Evolutionary conservation across 2,329 filamentous ascomycete species (phyloP), one percentile per base, ranked within the genome.

Genomic region (Harringtonia aguacate): DNA sequence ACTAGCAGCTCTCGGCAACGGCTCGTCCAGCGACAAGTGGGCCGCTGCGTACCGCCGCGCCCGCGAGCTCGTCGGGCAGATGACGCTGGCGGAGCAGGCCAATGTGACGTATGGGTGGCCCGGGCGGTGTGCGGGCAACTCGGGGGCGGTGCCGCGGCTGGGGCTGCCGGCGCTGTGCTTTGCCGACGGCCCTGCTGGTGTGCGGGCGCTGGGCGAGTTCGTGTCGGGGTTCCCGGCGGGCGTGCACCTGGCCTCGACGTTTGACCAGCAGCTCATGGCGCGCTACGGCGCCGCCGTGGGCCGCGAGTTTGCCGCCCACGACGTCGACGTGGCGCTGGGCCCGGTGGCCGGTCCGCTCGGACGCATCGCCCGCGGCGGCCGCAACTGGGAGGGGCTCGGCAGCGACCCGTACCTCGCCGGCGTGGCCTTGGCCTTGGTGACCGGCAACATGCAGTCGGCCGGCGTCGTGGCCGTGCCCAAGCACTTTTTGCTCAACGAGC

Each of bases 381-480:
- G 78, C 28, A 63, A 62, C 49, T 84, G 80, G 80, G 75, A 77
- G 57, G 66, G 64, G 0, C 60, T 65, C 59, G 50, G 56, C 39
- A 55, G 49, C 40, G 59, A 61, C 42, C 58, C 59, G 0, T 60
- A 60, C 35, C 53, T 61, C 3, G 55, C 58, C 7, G 59, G 57
- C 9, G 45, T 46, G 3, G 57, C 51, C n/a, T 48, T 60, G 50
- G 58, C 55, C 2, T 49, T 44, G 28, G 46, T 61, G 3, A 57
- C 55, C 1, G 46, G 46, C 12, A 58, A 57, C 9, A 57, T 61
- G 28, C 56, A 59, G 46, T 52, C 51, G 5, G 49, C 52, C 4
- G 86, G 86, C 53, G 79, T 90, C 31, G 83, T 94, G 58, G 84
- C 86, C 45, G 86, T 80, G 65, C 79, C 69, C 69, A 90, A 75